phyloP scores from a whole-genome alignment of 2,329 filamentous ascomycete genomes.

The Metarhizium anisopliae region DNA sequence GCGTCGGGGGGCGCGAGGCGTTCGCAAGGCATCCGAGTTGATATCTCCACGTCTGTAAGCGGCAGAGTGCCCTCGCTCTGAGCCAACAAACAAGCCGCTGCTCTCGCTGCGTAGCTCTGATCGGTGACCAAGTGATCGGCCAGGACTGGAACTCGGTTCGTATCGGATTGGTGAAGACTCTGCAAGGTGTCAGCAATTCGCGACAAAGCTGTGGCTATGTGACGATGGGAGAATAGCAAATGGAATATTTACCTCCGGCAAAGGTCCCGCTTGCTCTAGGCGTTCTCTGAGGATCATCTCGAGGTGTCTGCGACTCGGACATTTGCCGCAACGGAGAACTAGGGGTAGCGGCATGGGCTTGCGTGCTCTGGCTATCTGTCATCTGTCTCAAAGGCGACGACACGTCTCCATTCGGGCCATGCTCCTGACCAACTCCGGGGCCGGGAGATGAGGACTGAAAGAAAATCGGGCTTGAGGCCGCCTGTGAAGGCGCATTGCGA shows the following conservation, averaged over 20 bases:
- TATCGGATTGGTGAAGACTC: constrained; percentile 92
- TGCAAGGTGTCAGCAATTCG: constrained; percentile 26
- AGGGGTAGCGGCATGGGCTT: constrained; percentile 28
- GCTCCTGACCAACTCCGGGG: constrained; percentile 14
- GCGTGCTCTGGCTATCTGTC: constrained; percentile 46
- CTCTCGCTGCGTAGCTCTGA: constrained; percentile 73
- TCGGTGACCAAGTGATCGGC: constrained; percentile 51
- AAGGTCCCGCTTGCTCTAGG: constrained; percentile 55
- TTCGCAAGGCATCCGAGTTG: constrained; percentile 64
- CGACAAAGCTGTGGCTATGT: background rate
- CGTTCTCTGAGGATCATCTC: constrained; percentile 52
- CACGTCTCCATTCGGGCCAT: constrained; percentile 26
- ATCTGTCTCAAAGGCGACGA: constrained; percentile 50
- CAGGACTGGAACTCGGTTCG: constrained; percentile 80
- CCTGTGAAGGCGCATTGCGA: constrained; percentile 39
- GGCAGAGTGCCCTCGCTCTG: constrained; percentile 46
- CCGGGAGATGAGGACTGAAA: constrained; percentile 46
- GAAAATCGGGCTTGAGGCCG: constrained; percentile 74
- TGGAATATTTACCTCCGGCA: constrained; percentile 48
- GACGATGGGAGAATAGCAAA: background rate
- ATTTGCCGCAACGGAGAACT: constrained; percentile 53
- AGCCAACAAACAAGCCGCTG: constrained; percentile 76
- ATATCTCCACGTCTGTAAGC: constrained; percentile 68
- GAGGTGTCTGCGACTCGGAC: constrained; percentile 45
- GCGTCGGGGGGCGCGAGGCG: constrained; percentile 41